These are phyloP conservation scores for Gymnopilus dilepis DNA, from an alignment of 768 basidiomycete genomes.

Conservation along the genomic window DNA sequence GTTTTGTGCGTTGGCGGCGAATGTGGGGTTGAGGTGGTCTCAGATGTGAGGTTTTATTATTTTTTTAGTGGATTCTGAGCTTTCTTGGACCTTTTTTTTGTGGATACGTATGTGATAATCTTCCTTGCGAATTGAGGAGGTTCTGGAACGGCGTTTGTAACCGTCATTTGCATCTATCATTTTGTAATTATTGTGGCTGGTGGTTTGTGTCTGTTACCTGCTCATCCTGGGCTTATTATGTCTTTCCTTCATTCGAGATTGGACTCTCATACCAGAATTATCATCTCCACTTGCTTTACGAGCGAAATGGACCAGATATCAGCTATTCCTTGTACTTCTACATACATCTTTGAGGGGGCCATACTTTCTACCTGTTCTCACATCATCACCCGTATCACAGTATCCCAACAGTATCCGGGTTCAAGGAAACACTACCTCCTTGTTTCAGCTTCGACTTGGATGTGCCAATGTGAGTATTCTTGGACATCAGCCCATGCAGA, in stretches of 20 bases:
- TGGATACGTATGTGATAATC: too few species aligned
- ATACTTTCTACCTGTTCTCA: not conserved
- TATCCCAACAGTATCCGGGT: too few species aligned
- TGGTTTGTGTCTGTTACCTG: too few species aligned
- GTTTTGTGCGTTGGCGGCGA: constrained; percentile 71
- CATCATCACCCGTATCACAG: not conserved
- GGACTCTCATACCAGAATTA: not conserved
- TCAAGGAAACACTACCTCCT: not conserved
- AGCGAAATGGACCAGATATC: not conserved
- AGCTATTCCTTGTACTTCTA: not conserved
- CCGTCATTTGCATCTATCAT: too few species aligned
- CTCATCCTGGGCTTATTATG: not conserved
- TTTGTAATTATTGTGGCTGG: too few species aligned
- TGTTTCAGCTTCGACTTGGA: constrained; percentile 4
- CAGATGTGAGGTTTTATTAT: constrained; percentile 49
- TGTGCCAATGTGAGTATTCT: not conserved
- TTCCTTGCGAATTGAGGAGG: too few species aligned
- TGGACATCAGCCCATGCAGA: not conserved
- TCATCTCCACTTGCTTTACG: not conserved
- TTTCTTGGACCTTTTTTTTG: not conserved
- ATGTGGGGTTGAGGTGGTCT: constrained; percentile 70
- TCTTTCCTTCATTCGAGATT: not conserved
- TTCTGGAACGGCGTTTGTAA: too few species aligned
- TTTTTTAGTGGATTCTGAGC: not conserved
- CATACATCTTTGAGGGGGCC: not conserved